Conservation (phyloP, 1,284 basidiomycete genomes). For the Takashimella tepidaria region DNA sequence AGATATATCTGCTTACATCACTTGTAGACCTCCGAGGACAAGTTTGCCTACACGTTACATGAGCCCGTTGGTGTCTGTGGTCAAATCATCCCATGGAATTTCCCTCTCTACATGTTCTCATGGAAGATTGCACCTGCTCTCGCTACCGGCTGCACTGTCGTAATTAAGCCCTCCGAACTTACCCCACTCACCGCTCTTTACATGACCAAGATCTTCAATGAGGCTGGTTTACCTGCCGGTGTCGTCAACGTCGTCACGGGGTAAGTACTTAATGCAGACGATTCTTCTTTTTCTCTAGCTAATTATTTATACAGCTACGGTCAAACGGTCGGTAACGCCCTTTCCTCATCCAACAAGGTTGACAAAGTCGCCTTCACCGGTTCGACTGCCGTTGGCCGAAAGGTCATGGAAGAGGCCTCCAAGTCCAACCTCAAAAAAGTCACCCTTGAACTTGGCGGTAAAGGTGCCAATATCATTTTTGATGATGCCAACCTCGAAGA, state of each 20-base stretch:
- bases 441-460: slow-evolving; percentile 88
- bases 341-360: slow-evolving; percentile 52
- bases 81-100: slow-evolving; percentile 73
- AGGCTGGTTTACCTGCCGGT: slow-evolving; percentile 62
- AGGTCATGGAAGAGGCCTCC: slow-evolving; percentile 55
- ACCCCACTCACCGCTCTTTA: slow-evolving; percentile 67
- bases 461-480: slow-evolving; percentile 66
- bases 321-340: slow-evolving; percentile 60
- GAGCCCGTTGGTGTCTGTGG: slow-evolving; percentile 86
- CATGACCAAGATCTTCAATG: slow-evolving; percentile 49
- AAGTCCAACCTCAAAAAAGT: slow-evolving; percentile 61
- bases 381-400: slow-evolving; percentile 54
- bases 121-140: slow-evolving; percentile 84
- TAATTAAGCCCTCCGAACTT: slow-evolving; percentile 85
- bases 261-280: neutral
- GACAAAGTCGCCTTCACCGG: slow-evolving; percentile 58
- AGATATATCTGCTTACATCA: no score
- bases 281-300: neutral
- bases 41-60: slow-evolving; percentile 66
- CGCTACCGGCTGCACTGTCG: slow-evolving; percentile 73
- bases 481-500: slow-evolving; percentile 59
- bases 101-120: slow-evolving; percentile 62
- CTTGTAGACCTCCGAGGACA: slow-evolving; percentile 52
- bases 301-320: slow-evolving; percentile 56
- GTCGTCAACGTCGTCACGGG: slow-evolving; percentile 62